These are phyloP conservation scores for Dioszegia aurantiaca DNA, from an alignment of 768 basidiomycete genomes.

Conservation along the genomic window DNA sequence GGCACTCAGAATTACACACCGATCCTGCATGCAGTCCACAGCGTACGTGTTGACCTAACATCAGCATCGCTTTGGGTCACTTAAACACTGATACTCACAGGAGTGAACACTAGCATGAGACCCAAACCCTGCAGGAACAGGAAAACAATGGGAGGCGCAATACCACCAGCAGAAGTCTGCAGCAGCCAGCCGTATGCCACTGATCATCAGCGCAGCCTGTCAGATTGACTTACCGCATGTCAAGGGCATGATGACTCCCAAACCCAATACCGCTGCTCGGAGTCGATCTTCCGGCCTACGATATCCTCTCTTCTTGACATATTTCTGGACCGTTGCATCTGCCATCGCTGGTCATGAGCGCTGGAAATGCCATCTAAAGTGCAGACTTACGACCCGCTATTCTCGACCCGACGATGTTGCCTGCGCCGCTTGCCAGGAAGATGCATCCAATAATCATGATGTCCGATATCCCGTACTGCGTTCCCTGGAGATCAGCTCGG, in stretches of 20 bases:
- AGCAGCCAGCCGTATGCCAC: conserved; percentile 48
- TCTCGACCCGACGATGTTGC: conserved; percentile 49
- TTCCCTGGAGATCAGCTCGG: conserved; percentile 25
- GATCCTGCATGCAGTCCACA: conserved; percentile 40
- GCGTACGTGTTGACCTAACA: conserved; percentile 10
- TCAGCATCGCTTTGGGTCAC: neutral
- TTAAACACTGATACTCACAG: conserved; percentile 19
- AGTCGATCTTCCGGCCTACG: conserved; percentile 53
- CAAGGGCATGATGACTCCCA: conserved; percentile 42
- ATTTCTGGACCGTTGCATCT: conserved; percentile 43
- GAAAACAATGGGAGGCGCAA: conserved; percentile 44
- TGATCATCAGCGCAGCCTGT: conserved; percentile 13
- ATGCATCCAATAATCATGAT: conserved; percentile 50
- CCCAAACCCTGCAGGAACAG: conserved; percentile 39
- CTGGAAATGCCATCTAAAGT: neutral
- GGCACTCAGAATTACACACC: conserved; percentile 19
- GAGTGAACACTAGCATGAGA: conserved; percentile 45
- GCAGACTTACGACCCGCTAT: conserved; percentile 46
- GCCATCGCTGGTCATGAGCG: conserved; percentile 33
- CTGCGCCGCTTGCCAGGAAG: conserved; percentile 50
- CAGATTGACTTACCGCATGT: conserved; percentile 27
- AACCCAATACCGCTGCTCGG: conserved; percentile 38
- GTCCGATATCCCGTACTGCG: conserved; percentile 49
- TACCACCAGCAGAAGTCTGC: conserved; percentile 35
- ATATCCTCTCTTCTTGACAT: conserved; percentile 46